phyloP scores from a whole-genome alignment of 2,329 filamentous ascomycete species.

The Fusarium verticillioides region DNA sequence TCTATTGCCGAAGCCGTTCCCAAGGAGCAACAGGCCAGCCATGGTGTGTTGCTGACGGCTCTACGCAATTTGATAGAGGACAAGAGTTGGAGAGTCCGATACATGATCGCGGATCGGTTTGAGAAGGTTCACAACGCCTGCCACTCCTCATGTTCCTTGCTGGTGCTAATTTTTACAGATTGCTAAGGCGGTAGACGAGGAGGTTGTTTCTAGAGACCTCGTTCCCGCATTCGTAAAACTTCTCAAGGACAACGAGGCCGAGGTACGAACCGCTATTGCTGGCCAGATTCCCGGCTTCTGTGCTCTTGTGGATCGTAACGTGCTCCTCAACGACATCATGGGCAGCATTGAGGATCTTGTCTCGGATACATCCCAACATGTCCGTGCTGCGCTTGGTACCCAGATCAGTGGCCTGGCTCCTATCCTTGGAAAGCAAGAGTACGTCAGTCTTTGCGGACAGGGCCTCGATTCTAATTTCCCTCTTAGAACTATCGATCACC shows the following conservation, averaged over 20 bases:
- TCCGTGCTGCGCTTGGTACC: conserved; percentile 92
- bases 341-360: conserved; percentile 95
- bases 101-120: conserved; percentile 99
- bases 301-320: conserved; percentile 84
- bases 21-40: conserved; percentile 97
- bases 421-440: conserved; percentile 98
- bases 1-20: conserved; percentile 96
- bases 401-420: conserved; percentile 97
- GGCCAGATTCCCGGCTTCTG: conserved; percentile 99
- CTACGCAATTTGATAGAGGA: conserved; percentile 95
- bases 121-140: conserved; percentile 73
- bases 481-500: conserved; percentile 89
- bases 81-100: conserved; percentile 98
- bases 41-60: conserved; percentile 90
- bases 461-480: background rate
- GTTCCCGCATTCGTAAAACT: conserved; percentile 98
- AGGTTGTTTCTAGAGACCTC: conserved; percentile 92
- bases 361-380: conserved; percentile 95
- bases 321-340: conserved; percentile 96
- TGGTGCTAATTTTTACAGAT: conserved; percentile 67
- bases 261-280: conserved; percentile 95
- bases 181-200: conserved; percentile 97
- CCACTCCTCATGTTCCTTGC: background rate
- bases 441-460: conserved; percentile 51
- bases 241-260: conserved; percentile 96